These are phyloP conservation scores for Fraxinus sp. DNA, from an alignment of 305 asterid species.

Conservation along the genomic window DNA sequence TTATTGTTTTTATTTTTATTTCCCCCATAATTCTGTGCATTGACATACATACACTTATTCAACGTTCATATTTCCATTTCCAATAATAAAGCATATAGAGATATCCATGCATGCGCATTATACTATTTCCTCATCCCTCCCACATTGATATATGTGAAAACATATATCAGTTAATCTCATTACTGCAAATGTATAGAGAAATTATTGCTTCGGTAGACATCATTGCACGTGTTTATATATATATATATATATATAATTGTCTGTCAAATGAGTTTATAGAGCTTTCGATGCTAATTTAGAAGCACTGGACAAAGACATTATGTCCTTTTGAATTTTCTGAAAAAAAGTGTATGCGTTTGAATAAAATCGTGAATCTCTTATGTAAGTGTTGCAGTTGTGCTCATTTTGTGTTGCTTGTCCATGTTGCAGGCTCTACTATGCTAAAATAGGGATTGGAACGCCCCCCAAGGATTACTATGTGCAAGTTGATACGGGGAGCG, in stretches of 20 bases:
- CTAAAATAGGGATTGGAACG: slow-evolving; percentile 92
- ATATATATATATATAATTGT: background rate
- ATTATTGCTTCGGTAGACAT: slow-evolving; percentile 5
- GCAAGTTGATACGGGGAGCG: slow-evolving; percentile 98
- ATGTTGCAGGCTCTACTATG: slow-evolving; percentile 84
- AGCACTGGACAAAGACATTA: background rate
- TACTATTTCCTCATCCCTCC: background rate
- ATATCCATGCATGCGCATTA: background rate
- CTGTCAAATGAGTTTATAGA: slow-evolving; percentile 9
- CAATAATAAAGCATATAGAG: background rate
- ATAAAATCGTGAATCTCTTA: background rate
- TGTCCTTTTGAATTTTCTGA: background rate
- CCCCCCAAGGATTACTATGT: slow-evolving; percentile 92
- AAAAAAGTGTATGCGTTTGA: background rate
- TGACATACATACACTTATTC: background rate
- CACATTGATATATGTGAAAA: background rate
- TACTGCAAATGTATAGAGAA: background rate
- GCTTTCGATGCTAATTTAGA: slow-evolving; percentile 7
- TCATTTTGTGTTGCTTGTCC: slow-evolving; percentile 29
- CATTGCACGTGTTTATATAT: background rate
- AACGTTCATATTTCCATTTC: background rate
- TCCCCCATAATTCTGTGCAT: background rate
- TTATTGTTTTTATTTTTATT: background rate
- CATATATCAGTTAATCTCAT: background rate
- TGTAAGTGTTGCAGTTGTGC: slow-evolving; percentile 14